These are phyloP conservation scores for Microbotryum intermedium DNA, from an alignment of 1,284 basidiomycete species.

Conservation along the genomic window DNA sequence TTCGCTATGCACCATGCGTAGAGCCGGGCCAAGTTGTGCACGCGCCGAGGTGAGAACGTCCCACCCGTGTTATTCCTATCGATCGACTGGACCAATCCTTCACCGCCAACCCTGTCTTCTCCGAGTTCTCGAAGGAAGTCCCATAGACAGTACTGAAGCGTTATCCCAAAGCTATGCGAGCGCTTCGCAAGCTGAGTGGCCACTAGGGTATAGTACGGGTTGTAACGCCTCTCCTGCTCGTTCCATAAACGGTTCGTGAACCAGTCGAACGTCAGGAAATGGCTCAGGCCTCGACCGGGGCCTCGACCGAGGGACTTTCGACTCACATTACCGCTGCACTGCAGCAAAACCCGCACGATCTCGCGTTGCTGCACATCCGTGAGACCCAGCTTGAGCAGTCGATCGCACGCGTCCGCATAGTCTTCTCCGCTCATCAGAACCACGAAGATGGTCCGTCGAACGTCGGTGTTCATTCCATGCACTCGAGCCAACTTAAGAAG, in stretches of 20 bases:
- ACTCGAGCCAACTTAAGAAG: slow-evolving; percentile 61
- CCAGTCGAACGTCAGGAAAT: not conserved
- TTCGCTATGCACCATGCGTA: slow-evolving; percentile 80
- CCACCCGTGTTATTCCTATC: slow-evolving; percentile 47
- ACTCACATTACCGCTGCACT: slow-evolving; percentile 82
- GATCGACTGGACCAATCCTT: slow-evolving; percentile 55
- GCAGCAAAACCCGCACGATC: slow-evolving; percentile 80
- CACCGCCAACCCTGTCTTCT: slow-evolving; percentile 71
- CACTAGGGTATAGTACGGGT: slow-evolving; percentile 91
- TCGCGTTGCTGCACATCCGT: slow-evolving; percentile 89
- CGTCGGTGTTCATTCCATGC: slow-evolving; percentile 98
- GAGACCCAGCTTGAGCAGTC: slow-evolving; percentile 69
- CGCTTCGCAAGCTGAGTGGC: slow-evolving; percentile 50
- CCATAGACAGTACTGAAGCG: slow-evolving; percentile 93
- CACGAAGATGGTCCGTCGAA: slow-evolving; percentile 81
- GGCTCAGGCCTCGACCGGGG: not conserved
- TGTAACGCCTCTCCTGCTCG: slow-evolving; percentile 74
- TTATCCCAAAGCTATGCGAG: slow-evolving; percentile 66
- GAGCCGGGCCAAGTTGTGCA: slow-evolving; percentile 59
- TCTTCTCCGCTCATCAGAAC: slow-evolving; percentile 92
- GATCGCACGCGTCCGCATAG: slow-evolving; percentile 84
- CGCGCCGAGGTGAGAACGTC: slow-evolving; percentile 53
- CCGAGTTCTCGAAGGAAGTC: slow-evolving; percentile 90
- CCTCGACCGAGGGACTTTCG: not conserved
- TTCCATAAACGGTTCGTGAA: not conserved